Evolutionary conservation across 192 early-diverging fungal species (phyloP).

Genomic region (Coemansia sp.): DNA sequence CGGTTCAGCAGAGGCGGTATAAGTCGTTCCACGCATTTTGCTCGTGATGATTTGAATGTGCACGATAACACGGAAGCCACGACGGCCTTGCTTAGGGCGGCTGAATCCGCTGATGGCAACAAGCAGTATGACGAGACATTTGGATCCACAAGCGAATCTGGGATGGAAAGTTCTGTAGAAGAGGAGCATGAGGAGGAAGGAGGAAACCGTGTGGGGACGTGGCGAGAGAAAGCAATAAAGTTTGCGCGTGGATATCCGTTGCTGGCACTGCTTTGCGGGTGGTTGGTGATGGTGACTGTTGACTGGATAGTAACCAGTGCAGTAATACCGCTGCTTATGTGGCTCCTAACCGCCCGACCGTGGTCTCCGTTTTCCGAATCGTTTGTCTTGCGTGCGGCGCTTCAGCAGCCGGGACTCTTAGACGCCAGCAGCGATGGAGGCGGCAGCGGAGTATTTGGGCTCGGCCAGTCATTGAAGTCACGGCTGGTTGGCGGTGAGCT

Average conservation of each 20-base stretch:
- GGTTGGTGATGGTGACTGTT: constrained; percentile 20
- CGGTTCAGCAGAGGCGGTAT: background rate
- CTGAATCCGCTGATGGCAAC: background rate
- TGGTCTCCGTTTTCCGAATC: constrained; percentile 28
- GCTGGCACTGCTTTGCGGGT: constrained; percentile 19
- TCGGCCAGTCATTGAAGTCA: background rate
- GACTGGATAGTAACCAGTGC: constrained; percentile 45
- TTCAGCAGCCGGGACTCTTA: constrained; percentile 5
- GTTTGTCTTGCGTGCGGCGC: constrained; percentile 17
- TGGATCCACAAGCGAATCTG: background rate
- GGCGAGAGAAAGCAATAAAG: background rate
- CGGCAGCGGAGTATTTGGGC: background rate
- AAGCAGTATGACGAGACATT: background rate
- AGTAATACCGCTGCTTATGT: constrained; percentile 21
- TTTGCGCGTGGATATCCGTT: constrained; percentile 36
- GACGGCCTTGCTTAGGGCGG: background rate
- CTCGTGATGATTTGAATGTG: background rate
- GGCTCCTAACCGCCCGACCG: constrained; percentile 20
- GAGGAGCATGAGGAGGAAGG: background rate
- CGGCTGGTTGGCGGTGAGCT: constrained; percentile 18
- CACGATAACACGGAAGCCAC: background rate
- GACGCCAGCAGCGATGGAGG: constrained; percentile 2
- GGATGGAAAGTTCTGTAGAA: background rate
- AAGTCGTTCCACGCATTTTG: background rate
- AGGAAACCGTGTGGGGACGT: background rate